phyloP scores from a whole-genome alignment of 345 rosid genomes.

The Excoecaria cochinchinensis region DNA sequence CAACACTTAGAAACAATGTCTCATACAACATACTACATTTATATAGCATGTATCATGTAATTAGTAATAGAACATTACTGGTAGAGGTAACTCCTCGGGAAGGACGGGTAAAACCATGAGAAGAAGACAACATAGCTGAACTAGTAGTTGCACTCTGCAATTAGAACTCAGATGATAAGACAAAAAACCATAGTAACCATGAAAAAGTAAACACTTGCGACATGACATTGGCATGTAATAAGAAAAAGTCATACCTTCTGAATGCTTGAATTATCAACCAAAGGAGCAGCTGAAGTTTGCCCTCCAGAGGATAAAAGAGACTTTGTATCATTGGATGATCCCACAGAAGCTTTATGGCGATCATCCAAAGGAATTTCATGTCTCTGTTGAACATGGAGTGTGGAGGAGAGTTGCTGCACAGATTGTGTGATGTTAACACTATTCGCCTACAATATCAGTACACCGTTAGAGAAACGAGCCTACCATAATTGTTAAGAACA shows the following conservation, averaged over 20 bases:
- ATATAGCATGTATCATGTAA: neutral
- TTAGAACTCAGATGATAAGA: constrained; percentile 16
- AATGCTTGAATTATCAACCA: constrained; percentile 48
- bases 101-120: constrained; percentile 63
- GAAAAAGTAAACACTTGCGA: neutral
- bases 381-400: constrained; percentile 53
- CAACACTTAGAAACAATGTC: neutral
- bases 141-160: constrained; percentile 46
- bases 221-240: neutral
- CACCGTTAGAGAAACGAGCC: neutral
- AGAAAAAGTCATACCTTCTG: constrained; percentile 49
- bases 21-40: constrained; percentile 2
- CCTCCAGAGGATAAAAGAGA: constrained; percentile 40
- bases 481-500: neutral
- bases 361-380: constrained; percentile 64
- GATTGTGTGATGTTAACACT: constrained; percentile 36
- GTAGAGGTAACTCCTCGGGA: constrained; percentile 69
- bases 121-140: constrained; percentile 46
- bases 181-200: neutral
- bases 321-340: constrained; percentile 44
- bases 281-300: constrained; percentile 39
- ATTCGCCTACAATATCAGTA: constrained; percentile 46
- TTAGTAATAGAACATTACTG: constrained; percentile 50
- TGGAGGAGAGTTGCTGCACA: constrained; percentile 51
- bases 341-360: constrained; percentile 39